Base-by-base conservation (phyloP, 805 yeast species). In the Candida morakotiae region DNA sequence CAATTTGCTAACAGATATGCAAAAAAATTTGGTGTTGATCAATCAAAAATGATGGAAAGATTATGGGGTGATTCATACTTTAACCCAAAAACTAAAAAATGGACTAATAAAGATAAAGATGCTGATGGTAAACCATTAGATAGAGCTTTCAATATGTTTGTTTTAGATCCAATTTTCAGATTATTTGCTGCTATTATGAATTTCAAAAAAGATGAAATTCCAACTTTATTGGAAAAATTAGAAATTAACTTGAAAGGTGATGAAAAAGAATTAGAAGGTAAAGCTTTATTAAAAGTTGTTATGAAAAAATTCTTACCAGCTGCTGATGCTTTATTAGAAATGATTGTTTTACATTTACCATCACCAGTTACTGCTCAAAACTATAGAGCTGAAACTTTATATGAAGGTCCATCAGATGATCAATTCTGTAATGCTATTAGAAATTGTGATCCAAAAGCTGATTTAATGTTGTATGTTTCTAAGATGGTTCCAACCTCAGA, bases 401-500 rank as follows among this genome's bases (percentile, higher is more conserved):
- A 91, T 81, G 98, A 91, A 79, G 98, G 98, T 81, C 98, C 98
- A 72, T 49, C 83, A 57, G 93, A 84, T 66, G 98, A 91, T 70
- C 83, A 82, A 61, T 76, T 82, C 63, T 87, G 89, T 76, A 69
- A 76, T 50, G 95, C 95, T 62, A 91, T 91, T 77, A 88, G 83
- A 80, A 83, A 85, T 82, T 91, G 98, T 84, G 97, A 91, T 77
- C 96, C 98, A 66, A 83, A 72, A 64, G 96, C 95, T 60, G 98
- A 91, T 68, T 84, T 91, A 67, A 91, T 91, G 98, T 81, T 91
- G 67, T 91, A 91, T 88, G 93, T 91, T 65, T 93, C 98, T 75
- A 91, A 91, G 96, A 91, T 91, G 98, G 98, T 91, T 58, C 98
- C 98, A 75, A 91, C 98, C 69, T 91, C 98, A 59, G 98, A 91